A percentile compares a stretch with the other conserved stretches of the same genome.
Conservation (phyloP, 2,329 filamentous ascomycete species). For the Sclerotinia borealis region DNA sequence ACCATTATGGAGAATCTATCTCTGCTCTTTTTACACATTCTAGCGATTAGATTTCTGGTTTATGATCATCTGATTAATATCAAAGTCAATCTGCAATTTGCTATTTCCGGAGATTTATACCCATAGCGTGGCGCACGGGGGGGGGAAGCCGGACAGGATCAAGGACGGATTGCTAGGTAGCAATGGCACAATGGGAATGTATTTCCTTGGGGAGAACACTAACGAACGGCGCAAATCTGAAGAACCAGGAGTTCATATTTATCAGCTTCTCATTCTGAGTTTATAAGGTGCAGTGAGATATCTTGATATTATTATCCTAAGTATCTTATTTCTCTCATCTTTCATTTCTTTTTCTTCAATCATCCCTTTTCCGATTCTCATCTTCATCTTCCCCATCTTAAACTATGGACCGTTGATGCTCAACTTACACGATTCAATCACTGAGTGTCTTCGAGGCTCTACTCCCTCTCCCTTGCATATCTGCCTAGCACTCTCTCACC, state of each 20-base stretch:
- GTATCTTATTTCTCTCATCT: no score
- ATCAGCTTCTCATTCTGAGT: background rate
- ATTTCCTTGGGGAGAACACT: background rate
- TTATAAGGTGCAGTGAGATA: background rate
- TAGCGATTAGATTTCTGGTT: conserved; percentile 18
- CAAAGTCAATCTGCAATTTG: conserved; percentile 42
- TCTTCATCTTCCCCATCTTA: background rate
- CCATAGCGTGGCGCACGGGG: conserved; percentile 28
- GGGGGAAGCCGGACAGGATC: background rate
- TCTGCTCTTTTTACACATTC: conserved; percentile 30
- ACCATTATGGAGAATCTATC: conserved; percentile 90
- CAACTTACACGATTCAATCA: background rate
- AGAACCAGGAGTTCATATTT: background rate
- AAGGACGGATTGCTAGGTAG: conserved; percentile 14
- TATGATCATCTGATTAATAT: conserved; percentile 20
- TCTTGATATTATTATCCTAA: background rate
- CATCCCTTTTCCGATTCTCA: background rate
- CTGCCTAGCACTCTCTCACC: background rate
- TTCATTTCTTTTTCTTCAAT: background rate
- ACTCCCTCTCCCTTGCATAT: conserved; percentile 8
- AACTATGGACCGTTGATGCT: background rate
- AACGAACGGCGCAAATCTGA: background rate
- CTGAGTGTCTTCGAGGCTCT: background rate
- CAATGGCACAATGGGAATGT: background rate
- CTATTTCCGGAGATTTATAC: conserved; percentile 11